These are phyloP conservation scores for Penicillium italicum DNA, from an alignment of 2,329 filamentous ascomycete genomes.

Conservation along the genomic window DNA sequence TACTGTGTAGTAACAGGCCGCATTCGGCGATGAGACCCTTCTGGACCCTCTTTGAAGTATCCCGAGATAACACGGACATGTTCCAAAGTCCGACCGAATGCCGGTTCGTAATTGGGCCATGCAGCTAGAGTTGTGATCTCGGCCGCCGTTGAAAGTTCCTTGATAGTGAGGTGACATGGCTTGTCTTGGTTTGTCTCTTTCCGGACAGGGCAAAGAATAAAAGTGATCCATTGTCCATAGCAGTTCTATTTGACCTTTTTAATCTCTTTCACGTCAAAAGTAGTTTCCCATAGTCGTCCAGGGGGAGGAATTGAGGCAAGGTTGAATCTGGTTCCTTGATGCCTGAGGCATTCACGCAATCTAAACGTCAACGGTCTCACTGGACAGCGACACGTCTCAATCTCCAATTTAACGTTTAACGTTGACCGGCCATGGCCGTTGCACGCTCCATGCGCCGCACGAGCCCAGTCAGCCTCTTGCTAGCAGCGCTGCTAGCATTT, in stretches of 20 bases:
- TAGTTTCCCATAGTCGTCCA: not conserved
- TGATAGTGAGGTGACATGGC: slow-evolving; percentile 9
- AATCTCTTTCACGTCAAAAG: not conserved
- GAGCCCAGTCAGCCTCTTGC: slow-evolving; percentile 69
- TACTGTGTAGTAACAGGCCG: slow-evolving; percentile 10
- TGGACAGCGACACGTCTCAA: slow-evolving; percentile 14
- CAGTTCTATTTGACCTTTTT: not conserved
- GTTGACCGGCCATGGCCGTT: slow-evolving; percentile 48
- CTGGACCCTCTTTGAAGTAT: slow-evolving; percentile 13
- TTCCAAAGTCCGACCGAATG: not conserved
- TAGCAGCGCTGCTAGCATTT: slow-evolving; percentile 69
- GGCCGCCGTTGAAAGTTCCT: not conserved
- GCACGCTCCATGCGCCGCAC: slow-evolving; percentile 71
- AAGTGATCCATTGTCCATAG: not conserved
- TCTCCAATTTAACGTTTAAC: slow-evolving; percentile 10
- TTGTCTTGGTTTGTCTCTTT: slow-evolving; percentile 7
- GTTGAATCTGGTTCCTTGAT: not conserved
- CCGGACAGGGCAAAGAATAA: slow-evolving; percentile 10
- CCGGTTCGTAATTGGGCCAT: slow-evolving; percentile 8
- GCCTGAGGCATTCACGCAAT: slow-evolving; percentile 4
- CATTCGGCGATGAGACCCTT: slow-evolving; percentile 12
- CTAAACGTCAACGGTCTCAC: not conserved
- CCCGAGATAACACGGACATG: slow-evolving; percentile 1
- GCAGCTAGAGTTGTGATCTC: not conserved
- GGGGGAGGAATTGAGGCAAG: slow-evolving; percentile 1